Percentiles rank a stretch among this genome's conserved stretches.
These are phyloP conservation scores for Cadophora luteo-olivacea DNA, from an alignment of 2,329 filamentous ascomycete species.

Conservation along the genomic window DNA sequence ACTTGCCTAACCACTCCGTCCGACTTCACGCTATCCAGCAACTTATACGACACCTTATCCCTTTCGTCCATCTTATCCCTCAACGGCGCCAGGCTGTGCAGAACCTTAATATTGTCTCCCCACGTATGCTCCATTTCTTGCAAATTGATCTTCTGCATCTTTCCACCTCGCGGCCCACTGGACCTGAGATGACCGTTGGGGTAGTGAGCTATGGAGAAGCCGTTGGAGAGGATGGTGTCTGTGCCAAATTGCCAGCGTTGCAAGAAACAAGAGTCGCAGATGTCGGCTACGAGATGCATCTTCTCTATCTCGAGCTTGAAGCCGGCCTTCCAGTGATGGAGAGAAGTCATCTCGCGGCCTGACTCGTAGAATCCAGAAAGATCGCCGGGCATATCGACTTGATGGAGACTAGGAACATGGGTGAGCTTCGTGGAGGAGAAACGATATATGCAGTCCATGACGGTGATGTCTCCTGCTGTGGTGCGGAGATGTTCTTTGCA, in stretches of 20 bases:
- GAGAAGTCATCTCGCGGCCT: slow-evolving; percentile 39
- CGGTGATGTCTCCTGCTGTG: slow-evolving; percentile 41
- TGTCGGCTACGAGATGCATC: slow-evolving; percentile 41
- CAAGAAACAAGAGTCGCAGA: slow-evolving; percentile 50
- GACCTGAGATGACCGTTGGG: slow-evolving; percentile 33
- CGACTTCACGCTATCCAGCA: slow-evolving; percentile 53
- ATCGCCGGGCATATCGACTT: slow-evolving; percentile 44
- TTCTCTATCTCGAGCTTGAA: slow-evolving; percentile 43
- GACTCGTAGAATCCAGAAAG: slow-evolving; percentile 44
- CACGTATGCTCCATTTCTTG: slow-evolving; percentile 51
- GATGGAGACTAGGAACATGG: slow-evolving; percentile 39
- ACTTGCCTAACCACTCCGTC: slow-evolving; percentile 47
- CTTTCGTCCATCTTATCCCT: slow-evolving; percentile 58
- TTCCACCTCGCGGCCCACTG: slow-evolving; percentile 27
- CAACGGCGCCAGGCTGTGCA: slow-evolving; percentile 57
- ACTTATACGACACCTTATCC: slow-evolving; percentile 63
- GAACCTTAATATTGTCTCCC: slow-evolving; percentile 52
- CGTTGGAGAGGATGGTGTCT: slow-evolving; percentile 52
- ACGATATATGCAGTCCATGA: slow-evolving; percentile 43
- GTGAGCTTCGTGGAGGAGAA: slow-evolving; percentile 39
- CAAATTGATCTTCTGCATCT: slow-evolving; percentile 40
- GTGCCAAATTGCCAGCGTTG: slow-evolving; percentile 53
- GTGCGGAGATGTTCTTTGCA: slow-evolving; percentile 40
- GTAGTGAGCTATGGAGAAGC: slow-evolving; percentile 52
- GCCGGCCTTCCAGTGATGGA: slow-evolving; percentile 45